These are phyloP conservation scores for Diplodia scrobiculata DNA, from an alignment of 2,329 filamentous ascomycete genomes.

Conservation along the genomic window DNA sequence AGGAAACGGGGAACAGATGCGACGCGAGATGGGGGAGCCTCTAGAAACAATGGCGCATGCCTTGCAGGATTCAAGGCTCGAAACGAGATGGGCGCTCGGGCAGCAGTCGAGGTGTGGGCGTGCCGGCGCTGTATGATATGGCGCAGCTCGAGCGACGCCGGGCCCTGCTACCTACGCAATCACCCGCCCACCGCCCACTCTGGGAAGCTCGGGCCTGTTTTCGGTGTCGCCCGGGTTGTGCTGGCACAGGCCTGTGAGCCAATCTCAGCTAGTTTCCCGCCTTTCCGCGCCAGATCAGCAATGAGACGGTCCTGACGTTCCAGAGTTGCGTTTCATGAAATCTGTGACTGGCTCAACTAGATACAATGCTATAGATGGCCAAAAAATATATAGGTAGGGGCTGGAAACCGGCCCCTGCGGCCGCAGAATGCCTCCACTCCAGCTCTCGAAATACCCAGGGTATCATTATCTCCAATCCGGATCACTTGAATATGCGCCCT, in stretches of 20 bases:
- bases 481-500: constrained; percentile 21
- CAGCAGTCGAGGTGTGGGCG: constrained; percentile 9
- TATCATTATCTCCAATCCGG: constrained; percentile 25
- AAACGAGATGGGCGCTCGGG: constrained; percentile 24
- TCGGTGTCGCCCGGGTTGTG: constrained; percentile 7
- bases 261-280: constrained; percentile 14
- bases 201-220: constrained; percentile 26
- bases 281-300: constrained; percentile 7
- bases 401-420: constrained; percentile 1
- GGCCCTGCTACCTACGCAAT: constrained; percentile 25
- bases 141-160: constrained; percentile 22
- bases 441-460: constrained; percentile 21
- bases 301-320: background rate
- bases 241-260: constrained; percentile 14
- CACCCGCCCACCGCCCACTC: constrained; percentile 16
- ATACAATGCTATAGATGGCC: constrained; percentile 11
- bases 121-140: constrained; percentile 20
- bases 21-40: background rate
- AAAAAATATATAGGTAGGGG: constrained; percentile 2
- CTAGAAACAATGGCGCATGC: constrained; percentile 19
- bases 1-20: background rate
- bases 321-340: constrained; percentile 4
- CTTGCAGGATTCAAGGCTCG: constrained; percentile 5
- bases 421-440: constrained; percentile 16
- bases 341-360: background rate